Evolutionary conservation across 371 early-diverging fungal species (phyloP).

Genomic region (Fennellomyces sp.): DNA sequence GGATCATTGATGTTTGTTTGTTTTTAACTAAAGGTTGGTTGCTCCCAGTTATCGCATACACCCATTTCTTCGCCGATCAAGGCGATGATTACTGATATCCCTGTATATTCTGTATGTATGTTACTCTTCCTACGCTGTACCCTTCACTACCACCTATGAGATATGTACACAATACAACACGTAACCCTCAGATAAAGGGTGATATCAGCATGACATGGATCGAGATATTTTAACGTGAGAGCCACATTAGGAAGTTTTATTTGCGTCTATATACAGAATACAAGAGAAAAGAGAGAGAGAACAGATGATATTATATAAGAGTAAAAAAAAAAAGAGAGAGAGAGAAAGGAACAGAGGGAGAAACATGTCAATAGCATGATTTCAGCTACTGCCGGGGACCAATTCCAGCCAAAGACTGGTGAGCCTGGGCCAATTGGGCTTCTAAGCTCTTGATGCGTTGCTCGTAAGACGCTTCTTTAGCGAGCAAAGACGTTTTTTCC

Average conservation of each 20-base stretch:
- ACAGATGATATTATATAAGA: conserved; percentile 7
- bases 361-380: background rate
- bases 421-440: conserved; percentile 64
- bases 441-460: conserved; percentile 65
- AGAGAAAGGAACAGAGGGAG: background rate
- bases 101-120: background rate
- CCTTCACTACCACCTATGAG: no score
- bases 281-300: background rate
- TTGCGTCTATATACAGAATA: background rate
- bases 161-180: no score
- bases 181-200: no score
- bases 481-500: conserved; percentile 55
- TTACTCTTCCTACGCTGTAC: no score
- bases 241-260: background rate
- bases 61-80: conserved; percentile 48
- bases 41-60: conserved; percentile 47
- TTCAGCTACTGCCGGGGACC: conserved; percentile 10
- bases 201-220: no score
- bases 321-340: conserved; percentile 3
- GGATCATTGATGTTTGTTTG: background rate
- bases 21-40: background rate
- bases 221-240: background rate
- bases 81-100: conserved; percentile 41
- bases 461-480: conserved; percentile 62
- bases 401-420: conserved; percentile 46